Evolutionary conservation across 2,329 filamentous ascomycete species (phyloP), one percentile per base, ranked within the genome.

Genomic region (Myriangium duriaei): DNA sequence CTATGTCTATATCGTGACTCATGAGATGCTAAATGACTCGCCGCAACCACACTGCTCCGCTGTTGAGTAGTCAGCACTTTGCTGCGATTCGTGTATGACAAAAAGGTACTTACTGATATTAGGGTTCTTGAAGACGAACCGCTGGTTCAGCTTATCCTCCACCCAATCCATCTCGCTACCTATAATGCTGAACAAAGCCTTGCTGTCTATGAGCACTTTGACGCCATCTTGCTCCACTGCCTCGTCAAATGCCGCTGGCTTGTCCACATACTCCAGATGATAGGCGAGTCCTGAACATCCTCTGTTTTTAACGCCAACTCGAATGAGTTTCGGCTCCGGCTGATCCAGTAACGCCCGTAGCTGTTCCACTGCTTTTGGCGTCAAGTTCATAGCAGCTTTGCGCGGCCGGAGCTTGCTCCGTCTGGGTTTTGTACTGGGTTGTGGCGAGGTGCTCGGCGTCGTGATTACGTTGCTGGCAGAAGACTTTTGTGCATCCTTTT

Each of bases 111-210:
- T 66, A 94, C 87, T 98, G 57, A 96, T 96, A 55, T 98, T 98
- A 2, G 91, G 91, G 58, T 98, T 98, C 57, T 76, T 79, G 64
- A 98, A 98, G 35, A 94, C 78, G 60, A 98, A 98, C 47, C 83
- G 72, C 60, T 87, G 74, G 58, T 81, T 93, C 47, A 98, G 64
- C 65, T 93, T 94, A 52, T 96, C 91, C 62, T 96, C 87, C 9
- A 88, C 71, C 87, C 88, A 98, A 56, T 98, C 91, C 91, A 98
- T 98, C 64, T 96, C 88, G 55, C 82, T 94, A 4, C 91, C 91
- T 51, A 98, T 95, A 38, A 98, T 96, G 60, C 88, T 96, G 58
- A 98, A 87, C 34, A 98, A 65, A 30, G 91, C 91, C 67, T 95
- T 96, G 69, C 84, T 93, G 60, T 98, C 91, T 41, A 98, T 91